These are phyloP conservation scores for Leishmania major DNA, from an alignment of 208 protist species.

Conservation along the genomic window DNA sequence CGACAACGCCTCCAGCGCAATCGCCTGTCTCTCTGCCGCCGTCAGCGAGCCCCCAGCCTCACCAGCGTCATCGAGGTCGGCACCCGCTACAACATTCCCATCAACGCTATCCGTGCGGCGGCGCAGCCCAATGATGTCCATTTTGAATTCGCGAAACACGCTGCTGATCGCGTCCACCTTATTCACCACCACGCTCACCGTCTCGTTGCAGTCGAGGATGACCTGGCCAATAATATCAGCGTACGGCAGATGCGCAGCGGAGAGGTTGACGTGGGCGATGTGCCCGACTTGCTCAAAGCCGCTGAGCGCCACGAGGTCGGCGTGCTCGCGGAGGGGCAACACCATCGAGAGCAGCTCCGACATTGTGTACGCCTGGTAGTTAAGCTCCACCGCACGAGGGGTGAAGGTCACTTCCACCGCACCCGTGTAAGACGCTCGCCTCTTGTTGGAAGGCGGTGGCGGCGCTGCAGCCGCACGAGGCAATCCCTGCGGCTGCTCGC, in stretches of 20 bases:
- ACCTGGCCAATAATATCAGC: constrained; percentile 93
- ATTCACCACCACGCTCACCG: constrained; percentile 96
- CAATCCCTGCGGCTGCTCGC: background rate
- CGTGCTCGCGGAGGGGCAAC: constrained; percentile 20
- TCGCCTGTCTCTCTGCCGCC: constrained; percentile 31
- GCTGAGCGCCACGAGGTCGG: constrained; percentile 52
- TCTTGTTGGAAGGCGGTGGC: background rate
- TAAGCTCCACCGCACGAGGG: constrained; percentile 44
- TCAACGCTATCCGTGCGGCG: constrained; percentile 5
- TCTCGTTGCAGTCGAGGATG: constrained; percentile 95
- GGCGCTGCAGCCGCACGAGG: background rate
- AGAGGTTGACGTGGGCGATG: constrained; percentile 98
- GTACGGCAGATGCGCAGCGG: constrained; percentile 90
- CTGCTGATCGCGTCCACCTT: constrained; percentile 96
- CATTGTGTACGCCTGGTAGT: constrained; percentile 84
- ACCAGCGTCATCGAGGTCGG: background rate
- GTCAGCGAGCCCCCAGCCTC: background rate
- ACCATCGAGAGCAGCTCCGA: constrained; percentile 70
- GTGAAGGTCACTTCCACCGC: constrained; percentile 40
- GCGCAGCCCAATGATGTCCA: constrained; percentile 96
- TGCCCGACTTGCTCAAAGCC: constrained; percentile 94
- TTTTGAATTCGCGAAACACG: constrained; percentile 96
- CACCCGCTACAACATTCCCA: constrained; percentile 6
- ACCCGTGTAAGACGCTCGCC: background rate
- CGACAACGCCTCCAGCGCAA: constrained; percentile 16